phyloP scores from a whole-genome alignment of 2,329 filamentous ascomycete species.

The Colletotrichum simmondsii region DNA sequence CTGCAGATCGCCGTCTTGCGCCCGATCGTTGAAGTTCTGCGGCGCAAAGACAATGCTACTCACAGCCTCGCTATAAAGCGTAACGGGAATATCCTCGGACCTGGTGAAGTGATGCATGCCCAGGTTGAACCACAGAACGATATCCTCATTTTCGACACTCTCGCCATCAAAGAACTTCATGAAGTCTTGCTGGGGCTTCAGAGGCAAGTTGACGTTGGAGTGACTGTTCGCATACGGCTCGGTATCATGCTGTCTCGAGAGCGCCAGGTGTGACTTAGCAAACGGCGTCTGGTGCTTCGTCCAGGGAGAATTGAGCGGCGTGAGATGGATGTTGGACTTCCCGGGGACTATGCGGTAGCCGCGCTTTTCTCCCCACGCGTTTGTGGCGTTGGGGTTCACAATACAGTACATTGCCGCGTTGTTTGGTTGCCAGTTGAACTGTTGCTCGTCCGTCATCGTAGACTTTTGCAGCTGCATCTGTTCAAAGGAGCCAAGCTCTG shows the following conservation, averaged over 20 bases:
- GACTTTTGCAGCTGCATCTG: slow-evolving; percentile 43
- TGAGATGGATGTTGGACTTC: slow-evolving; percentile 82
- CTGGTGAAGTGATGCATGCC: slow-evolving; percentile 56
- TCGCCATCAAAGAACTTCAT: slow-evolving; percentile 51
- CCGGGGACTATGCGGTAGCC: slow-evolving; percentile 98
- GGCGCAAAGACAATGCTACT: slow-evolving; percentile 46
- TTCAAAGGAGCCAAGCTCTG: slow-evolving; percentile 48
- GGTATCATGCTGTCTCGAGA: slow-evolving; percentile 38
- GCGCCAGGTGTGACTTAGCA: slow-evolving; percentile 57
- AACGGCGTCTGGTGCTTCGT: slow-evolving; percentile 52
- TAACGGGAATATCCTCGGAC: slow-evolving; percentile 42
- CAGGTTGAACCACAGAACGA: slow-evolving; percentile 59
- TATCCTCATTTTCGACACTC: slow-evolving; percentile 46
- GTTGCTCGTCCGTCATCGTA: slow-evolving; percentile 39
- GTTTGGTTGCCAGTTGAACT: slow-evolving; percentile 54
- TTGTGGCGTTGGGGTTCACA: slow-evolving; percentile 56
- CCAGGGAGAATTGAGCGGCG: slow-evolving; percentile 54
- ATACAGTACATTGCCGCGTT: slow-evolving; percentile 55
- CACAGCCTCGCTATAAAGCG: slow-evolving; percentile 45
- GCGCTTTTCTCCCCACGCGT: slow-evolving; percentile 72
- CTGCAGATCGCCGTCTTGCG: slow-evolving; percentile 48
- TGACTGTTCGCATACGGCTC: slow-evolving; percentile 32
- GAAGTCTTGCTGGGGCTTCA: slow-evolving; percentile 56
- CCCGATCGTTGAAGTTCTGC: slow-evolving; percentile 46
- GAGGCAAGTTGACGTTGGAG: slow-evolving; percentile 33